Percentiles rank a stretch among this genome's conserved stretches.
Evolutionary conservation across 83 land plant species (phyloP).

Genomic region (Isoetes engelmannii): DNA sequence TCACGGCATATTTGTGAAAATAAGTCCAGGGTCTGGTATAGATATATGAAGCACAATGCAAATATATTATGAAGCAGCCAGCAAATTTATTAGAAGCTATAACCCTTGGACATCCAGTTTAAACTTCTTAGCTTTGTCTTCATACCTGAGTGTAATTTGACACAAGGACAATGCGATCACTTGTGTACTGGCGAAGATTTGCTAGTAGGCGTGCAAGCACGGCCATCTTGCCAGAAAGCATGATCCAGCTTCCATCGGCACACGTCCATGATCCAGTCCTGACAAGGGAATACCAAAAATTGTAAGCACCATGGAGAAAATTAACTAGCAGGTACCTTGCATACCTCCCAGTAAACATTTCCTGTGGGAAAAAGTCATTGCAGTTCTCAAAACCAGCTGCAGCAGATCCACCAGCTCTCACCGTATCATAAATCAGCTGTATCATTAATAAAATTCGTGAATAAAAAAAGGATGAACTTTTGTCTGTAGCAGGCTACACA

Average conservation of each 20-base stretch:
- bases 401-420: constrained; percentile 66
- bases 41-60: background rate
- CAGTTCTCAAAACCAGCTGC: constrained; percentile 90
- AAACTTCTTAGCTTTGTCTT: background rate
- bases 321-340: background rate
- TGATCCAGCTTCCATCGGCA: constrained; percentile 81
- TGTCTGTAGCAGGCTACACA: no score
- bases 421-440: constrained; percentile 95
- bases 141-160: constrained; percentile 94
- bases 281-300: background rate
- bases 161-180: constrained; percentile 96
- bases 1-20: constrained; percentile 97
- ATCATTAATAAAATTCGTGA: constrained; percentile 8
- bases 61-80: background rate
- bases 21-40: constrained; percentile 76
- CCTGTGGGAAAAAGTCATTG: constrained; percentile 71
- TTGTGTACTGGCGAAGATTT: constrained; percentile 64
- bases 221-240: constrained; percentile 93
- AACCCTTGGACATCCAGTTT: no score
- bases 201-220: constrained; percentile 79
- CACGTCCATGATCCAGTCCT: constrained; percentile 91
- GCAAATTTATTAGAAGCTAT: background rate
- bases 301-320: background rate
- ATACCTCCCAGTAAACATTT: constrained; percentile 83
- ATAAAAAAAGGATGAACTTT: background rate